phyloP scores from a whole-genome alignment of 2,329 filamentous ascomycete genomes.

The Aureobasidium zeae region DNA sequence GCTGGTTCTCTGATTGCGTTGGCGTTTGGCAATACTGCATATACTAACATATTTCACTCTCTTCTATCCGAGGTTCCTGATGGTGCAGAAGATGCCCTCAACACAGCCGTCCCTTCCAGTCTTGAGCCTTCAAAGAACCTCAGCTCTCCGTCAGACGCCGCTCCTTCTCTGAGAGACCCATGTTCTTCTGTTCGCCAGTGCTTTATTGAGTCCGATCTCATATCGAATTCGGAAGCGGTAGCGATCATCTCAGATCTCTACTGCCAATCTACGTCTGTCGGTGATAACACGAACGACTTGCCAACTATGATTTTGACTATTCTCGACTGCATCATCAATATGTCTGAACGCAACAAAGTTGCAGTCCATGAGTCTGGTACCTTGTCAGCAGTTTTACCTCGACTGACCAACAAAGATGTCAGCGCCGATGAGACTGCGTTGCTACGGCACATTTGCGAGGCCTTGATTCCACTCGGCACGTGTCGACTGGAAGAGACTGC shows the following conservation, averaged over 20 bases:
- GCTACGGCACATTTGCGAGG: slow-evolving; percentile 58
- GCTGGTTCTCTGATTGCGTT: slow-evolving; percentile 64
- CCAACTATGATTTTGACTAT: slow-evolving; percentile 8
- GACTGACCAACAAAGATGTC: background rate
- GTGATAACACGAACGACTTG: background rate
- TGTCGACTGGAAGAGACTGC: slow-evolving; percentile 75
- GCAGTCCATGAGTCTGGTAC: slow-evolving; percentile 14
- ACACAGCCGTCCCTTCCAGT: no score
- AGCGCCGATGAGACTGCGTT: slow-evolving; percentile 22
- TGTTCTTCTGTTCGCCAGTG: background rate
- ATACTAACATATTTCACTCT: background rate
- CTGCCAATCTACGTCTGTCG: no score
- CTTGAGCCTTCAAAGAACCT: no score
- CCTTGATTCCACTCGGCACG: slow-evolving; percentile 65
- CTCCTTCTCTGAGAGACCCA: no score
- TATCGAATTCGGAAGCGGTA: slow-evolving; percentile 1
- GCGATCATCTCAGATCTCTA: slow-evolving; percentile 6
- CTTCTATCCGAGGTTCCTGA: background rate
- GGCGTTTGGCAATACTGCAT: slow-evolving; percentile 58
- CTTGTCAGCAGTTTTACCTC: slow-evolving; percentile 12
- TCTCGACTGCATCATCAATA: slow-evolving; percentile 1
- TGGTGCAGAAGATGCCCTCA: background rate
- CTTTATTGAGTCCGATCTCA: background rate
- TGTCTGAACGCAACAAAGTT: slow-evolving; percentile 11
- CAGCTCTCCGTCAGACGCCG: no score